Evolutionary conservation across 306 rosid genomes (phyloP), one percentile per base, ranked within the genome.

Genomic region (Oxytropis ochrocephala): DNA sequence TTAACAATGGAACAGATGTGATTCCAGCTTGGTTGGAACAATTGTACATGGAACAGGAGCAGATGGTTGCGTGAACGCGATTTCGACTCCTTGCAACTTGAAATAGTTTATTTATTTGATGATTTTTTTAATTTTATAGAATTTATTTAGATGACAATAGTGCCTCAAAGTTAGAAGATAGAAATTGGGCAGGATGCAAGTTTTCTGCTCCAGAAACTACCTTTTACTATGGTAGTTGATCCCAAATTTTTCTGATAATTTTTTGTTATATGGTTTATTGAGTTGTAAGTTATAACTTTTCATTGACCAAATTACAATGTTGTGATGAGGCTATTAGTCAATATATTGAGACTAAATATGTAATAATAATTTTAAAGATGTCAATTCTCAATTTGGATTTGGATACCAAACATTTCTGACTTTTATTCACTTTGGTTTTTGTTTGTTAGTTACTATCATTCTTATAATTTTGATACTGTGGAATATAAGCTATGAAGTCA

Each of bases 11-110:
- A 68, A 78, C 70, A 0, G 88, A 88, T 67, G 75, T 50, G 9
- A 79, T 85, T 33, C 85, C 91, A 3, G 86, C 93, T 24, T 91
- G 88, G 93, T 73, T 86, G 76, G 97, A 92, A 85, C 95, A 87
- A 79, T 6, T 86, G 83, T 89, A 89, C 83, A 69, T 79, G 83
- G 98, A 89, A 55, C 95, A 92, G 72, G 88, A 92, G 85, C 96
- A 82, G 75, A 72, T 81, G 79, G 95, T 83, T 75, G 91, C 96
- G 6, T 85, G 66, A 80, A 77, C 12, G 53, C 50, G 16, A 55
- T 12, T 14, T 42, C 27, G 35, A 30, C 62, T 75, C 30, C 72
- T 42, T 53, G 66, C 52, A 80, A 66, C 81, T 65, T 52, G 69
- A 61, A 78, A 70, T 65, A 32, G 61, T 64, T 67, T 62, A 35